Evolutionary conservation across 2,329 filamentous ascomycete genomes (phyloP).

Genomic region (Bipolaris sorokiniana): DNA sequence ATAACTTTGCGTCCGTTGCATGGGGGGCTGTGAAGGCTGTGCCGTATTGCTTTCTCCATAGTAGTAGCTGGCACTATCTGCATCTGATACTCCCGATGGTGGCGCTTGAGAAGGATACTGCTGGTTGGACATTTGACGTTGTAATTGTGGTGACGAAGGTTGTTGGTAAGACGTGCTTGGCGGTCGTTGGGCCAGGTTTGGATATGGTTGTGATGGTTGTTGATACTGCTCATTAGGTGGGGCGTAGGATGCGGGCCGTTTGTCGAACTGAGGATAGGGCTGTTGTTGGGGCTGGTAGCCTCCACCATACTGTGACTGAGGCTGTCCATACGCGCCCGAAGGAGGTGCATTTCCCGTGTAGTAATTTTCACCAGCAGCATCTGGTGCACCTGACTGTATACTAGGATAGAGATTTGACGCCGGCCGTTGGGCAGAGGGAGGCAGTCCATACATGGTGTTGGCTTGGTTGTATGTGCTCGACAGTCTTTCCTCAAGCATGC

Average conservation of each 20-base stretch:
- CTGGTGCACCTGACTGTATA: conserved; percentile 52
- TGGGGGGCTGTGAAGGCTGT: conserved; percentile 30
- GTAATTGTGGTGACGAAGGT: conserved; percentile 47
- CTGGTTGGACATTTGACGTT: conserved; percentile 42
- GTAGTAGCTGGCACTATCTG: conserved; percentile 44
- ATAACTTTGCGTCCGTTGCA: conserved; percentile 41
- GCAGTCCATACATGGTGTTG: conserved; percentile 50
- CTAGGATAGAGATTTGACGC: conserved; percentile 72
- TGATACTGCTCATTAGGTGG: conserved; percentile 42
- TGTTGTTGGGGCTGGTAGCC: conserved; percentile 48
- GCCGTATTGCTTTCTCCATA: conserved; percentile 38
- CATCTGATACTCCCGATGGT: conserved; percentile 41
- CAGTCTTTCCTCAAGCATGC: conserved; percentile 94
- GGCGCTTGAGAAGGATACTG: conserved; percentile 47
- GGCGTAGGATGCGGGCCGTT: conserved; percentile 38
- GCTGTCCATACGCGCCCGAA: conserved; percentile 56
- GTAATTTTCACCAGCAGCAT: conserved; percentile 72
- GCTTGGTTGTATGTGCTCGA: conserved; percentile 92
- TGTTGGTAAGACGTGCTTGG: conserved; percentile 38
- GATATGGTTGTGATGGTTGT: conserved; percentile 46
- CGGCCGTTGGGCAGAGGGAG: conserved; percentile 47
- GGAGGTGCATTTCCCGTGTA: conserved; percentile 71
- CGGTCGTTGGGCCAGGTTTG: conserved; percentile 38
- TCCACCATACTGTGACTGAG: conserved; percentile 61
- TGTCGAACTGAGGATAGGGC: conserved; percentile 46